phyloP scores from a whole-genome alignment of 805 yeast species.

The Zygosaccharomyces gambellarensis region DNA sequence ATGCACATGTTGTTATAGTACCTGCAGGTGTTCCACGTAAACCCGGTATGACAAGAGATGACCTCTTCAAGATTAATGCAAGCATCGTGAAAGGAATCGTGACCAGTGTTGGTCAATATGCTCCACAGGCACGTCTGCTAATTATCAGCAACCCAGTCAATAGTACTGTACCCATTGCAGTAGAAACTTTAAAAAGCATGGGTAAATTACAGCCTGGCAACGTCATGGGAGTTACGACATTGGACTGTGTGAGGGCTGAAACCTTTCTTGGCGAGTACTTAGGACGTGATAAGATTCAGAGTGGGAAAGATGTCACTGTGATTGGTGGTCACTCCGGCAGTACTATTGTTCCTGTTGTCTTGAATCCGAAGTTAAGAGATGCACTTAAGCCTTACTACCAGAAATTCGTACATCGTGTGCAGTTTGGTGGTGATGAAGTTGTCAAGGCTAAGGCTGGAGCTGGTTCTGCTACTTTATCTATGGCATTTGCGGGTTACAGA shows the following conservation, averaged over 20 bases:
- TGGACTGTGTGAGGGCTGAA: constrained; percentile 74
- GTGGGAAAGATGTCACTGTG: constrained; percentile 58
- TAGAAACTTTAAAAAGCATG: constrained; percentile 67
- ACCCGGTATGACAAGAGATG: constrained; percentile 88
- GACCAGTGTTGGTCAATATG: constrained; percentile 57
- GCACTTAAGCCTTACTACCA: constrained; percentile 43
- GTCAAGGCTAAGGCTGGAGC: constrained; percentile 81
- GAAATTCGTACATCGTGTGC: constrained; percentile 68
- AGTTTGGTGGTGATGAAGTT: constrained; percentile 86
- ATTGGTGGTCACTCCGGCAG: constrained; percentile 86
- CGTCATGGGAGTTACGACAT: constrained; percentile 78
- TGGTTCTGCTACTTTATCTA: constrained; percentile 79
- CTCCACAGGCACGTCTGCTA: constrained; percentile 62
- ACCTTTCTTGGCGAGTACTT: constrained; percentile 46
- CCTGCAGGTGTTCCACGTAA: constrained; percentile 90
- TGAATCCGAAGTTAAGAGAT: constrained; percentile 48
- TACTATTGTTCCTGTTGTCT: constrained; percentile 72
- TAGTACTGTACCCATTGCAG: constrained; percentile 79
- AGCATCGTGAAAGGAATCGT: constrained; percentile 76
- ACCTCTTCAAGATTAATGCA: constrained; percentile 77
- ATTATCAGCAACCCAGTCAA: constrained; percentile 80
- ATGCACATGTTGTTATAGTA: constrained; percentile 80
- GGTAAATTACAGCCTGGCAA: constrained; percentile 73
- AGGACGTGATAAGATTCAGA: constrained; percentile 35
- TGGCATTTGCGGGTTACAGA: constrained; percentile 82